These are phyloP conservation scores for Cystofilobasidium capitatum DNA, from an alignment of 768 basidiomycete genomes.

Conservation along the genomic window DNA sequence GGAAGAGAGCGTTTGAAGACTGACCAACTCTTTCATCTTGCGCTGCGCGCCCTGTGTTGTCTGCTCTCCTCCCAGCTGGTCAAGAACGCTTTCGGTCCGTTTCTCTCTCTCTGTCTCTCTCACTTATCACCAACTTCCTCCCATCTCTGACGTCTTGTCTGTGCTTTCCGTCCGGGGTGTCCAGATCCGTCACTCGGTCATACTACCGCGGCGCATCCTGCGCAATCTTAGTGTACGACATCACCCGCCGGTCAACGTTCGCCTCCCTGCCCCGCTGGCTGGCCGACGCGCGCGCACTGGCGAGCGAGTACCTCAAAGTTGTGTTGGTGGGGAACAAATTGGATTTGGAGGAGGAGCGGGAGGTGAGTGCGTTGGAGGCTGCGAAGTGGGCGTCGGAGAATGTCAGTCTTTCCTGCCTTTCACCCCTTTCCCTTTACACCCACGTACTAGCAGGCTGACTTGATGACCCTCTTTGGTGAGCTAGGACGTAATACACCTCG, in stretches of 20 bases:
- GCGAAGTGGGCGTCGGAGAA: constrained; percentile 94
- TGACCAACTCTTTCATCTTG: too few relatives aligned
- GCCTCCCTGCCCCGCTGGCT: constrained; percentile 57
- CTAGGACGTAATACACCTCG: constrained; percentile 81
- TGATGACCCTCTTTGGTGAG: not conserved
- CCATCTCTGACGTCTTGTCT: too few relatives aligned
- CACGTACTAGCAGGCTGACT: not conserved
- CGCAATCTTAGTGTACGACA: constrained; percentile 42
- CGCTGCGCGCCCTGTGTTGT: too few relatives aligned
- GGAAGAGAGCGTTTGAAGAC: too few relatives aligned
- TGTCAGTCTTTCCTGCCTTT: constrained; percentile 34
- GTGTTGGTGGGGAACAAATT: constrained; percentile 80
- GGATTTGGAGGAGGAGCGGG: constrained; percentile 80
- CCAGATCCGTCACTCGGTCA: constrained; percentile 77
- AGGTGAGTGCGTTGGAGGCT: constrained; percentile 93
- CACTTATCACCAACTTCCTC: not conserved
- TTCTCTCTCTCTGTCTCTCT: not conserved
- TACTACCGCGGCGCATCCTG: constrained; percentile 80
- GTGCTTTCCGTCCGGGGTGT: too few relatives aligned
- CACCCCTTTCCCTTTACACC: not conserved
- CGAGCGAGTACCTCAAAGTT: constrained; percentile 74
- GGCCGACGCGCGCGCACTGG: constrained; percentile 82
- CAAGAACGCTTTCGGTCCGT: constrained; percentile 83
- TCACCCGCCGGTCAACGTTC: constrained; percentile 34
- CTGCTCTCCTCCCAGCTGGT: constrained; percentile 94